phyloP scores from a whole-genome alignment of 768 basidiomycete genomes.

The Fomitopsis pulvina region DNA sequence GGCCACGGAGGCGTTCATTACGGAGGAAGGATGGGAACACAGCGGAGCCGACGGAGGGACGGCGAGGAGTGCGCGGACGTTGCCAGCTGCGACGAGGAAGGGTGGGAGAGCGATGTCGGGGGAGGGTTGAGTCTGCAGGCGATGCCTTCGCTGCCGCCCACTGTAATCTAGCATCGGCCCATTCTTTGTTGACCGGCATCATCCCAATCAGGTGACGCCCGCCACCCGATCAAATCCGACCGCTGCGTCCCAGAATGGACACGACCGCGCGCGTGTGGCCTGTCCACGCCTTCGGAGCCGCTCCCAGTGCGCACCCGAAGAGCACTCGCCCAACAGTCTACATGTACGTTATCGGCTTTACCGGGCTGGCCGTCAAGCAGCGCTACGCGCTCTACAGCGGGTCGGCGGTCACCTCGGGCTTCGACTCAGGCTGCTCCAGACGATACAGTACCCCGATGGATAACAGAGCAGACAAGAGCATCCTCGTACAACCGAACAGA shows the following conservation, averaged over 20 bases:
- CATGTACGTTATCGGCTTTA: no score
- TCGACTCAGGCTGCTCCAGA: no score
- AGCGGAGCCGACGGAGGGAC: constrained; percentile 3
- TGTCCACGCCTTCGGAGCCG: no score
- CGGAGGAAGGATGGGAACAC: background rate
- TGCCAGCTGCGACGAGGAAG: background rate
- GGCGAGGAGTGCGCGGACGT: background rate
- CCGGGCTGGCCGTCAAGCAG: no score
- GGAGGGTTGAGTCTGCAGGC: background rate
- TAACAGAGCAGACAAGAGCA: no score
- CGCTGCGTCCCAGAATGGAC: background rate
- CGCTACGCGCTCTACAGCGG: no score
- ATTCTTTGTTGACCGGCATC: background rate
- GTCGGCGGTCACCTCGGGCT: no score
- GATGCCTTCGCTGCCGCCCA: background rate
- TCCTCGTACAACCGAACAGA: no score
- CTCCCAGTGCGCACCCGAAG: no score
- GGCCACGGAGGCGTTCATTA: constrained; percentile 3
- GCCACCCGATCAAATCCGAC: background rate
- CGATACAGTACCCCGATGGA: no score
- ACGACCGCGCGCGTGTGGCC: background rate
- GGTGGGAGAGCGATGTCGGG: background rate
- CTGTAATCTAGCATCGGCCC: background rate
- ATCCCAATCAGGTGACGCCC: constrained; percentile 1
- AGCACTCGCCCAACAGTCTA: no score